These are phyloP conservation scores for Tinospora cordifolia DNA, from an alignment of 164 flowering plant species.

Conservation along the genomic window DNA sequence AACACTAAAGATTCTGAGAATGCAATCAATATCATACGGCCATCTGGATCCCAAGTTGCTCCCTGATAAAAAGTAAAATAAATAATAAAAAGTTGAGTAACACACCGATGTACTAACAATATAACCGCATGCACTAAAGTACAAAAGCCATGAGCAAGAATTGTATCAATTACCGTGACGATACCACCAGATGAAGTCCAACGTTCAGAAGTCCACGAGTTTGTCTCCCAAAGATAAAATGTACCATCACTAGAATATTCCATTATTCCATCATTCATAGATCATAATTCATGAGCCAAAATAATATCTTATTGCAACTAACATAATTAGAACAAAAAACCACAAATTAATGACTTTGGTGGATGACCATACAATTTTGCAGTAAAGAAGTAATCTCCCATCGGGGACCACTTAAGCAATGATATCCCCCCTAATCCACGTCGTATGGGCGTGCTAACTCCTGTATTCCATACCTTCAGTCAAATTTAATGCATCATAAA, in stretches of 20 bases:
- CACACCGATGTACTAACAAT: not conserved
- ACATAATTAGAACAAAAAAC: constrained; percentile 1
- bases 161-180: constrained; percentile 54
- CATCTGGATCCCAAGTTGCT: constrained; percentile 97
- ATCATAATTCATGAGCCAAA: constrained; percentile 1
- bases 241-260: constrained; percentile 72
- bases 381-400: constrained; percentile 90
- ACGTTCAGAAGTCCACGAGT: constrained; percentile 92
- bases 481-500: constrained; percentile 1
- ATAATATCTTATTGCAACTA: not conserved
- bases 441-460: constrained; percentile 84
- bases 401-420: constrained; percentile 85
- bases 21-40: constrained; percentile 69
- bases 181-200: constrained; percentile 92
- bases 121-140: not conserved
- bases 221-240: constrained; percentile 98
- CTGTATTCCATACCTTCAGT: constrained; percentile 25
- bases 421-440: constrained; percentile 93
- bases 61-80: too few relatives aligned
- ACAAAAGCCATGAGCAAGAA: not conserved
- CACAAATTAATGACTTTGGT: not conserved
- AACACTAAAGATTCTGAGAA: constrained; percentile 70
- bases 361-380: constrained; percentile 59
- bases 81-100: not conserved
- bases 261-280: constrained; percentile 8